Evolutionary conservation across 352 stramenopile species (phyloP).

Genomic region (Pythium plurisporium): DNA sequence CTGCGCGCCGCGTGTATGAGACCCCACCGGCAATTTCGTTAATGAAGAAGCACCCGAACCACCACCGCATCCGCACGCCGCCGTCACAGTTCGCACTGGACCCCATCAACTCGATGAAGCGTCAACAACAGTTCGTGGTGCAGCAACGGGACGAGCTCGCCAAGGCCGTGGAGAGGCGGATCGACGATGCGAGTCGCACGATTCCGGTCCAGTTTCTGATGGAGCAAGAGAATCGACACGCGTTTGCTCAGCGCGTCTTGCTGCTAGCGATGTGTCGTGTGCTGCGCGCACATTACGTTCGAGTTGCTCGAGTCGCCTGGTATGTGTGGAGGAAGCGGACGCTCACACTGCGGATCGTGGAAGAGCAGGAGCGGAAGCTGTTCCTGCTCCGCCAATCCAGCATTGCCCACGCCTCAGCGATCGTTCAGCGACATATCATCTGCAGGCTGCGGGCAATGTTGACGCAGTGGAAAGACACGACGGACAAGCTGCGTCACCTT

Average conservation of each 20-base stretch:
- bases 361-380: constrained; percentile 21
- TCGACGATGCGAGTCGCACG: constrained; percentile 6
- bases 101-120: constrained; percentile 11
- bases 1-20: constrained; percentile 11
- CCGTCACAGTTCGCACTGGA: not conserved
- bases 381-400: constrained; percentile 22
- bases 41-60: not conserved
- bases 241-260: constrained; percentile 23
- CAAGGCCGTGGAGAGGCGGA: constrained; percentile 6
- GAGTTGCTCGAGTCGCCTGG: constrained; percentile 8
- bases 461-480: constrained; percentile 12
- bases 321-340: constrained; percentile 23
- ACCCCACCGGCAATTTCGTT: not conserved
- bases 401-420: constrained; percentile 33
- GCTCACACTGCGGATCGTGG: constrained; percentile 20
- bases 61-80: not conserved
- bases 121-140: constrained; percentile 1
- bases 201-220: constrained; percentile 28
- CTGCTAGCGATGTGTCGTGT: constrained; percentile 17
- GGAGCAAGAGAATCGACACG: constrained; percentile 9
- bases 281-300: constrained; percentile 17
- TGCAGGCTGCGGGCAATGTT: constrained; percentile 3
- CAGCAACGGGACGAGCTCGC: constrained; percentile 2
- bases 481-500: constrained; percentile 7
- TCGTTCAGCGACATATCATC: constrained; percentile 32